Percentiles rank a stretch among this genome's conserved stretches.
phyloP scores from a whole-genome alignment of 73 alveolate species.

The Durusdinium trenchii region DNA sequence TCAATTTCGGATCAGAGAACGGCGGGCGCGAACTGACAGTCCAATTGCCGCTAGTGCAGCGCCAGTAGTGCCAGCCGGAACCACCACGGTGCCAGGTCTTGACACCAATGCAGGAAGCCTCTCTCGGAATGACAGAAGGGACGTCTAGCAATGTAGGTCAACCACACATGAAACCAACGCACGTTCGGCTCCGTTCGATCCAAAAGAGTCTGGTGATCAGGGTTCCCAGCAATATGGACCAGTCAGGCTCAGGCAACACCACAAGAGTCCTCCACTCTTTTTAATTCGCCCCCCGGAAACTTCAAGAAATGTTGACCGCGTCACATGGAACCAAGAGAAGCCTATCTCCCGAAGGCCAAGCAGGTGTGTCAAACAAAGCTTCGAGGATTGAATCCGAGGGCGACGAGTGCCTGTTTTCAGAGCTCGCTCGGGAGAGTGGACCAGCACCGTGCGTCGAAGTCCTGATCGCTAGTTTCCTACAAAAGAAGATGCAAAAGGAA shows the following conservation, averaged over 20 bases:
- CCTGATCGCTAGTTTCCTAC: not conserved
- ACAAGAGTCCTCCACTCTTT: not conserved
- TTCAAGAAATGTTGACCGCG: not conserved
- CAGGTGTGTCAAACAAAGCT: not conserved
- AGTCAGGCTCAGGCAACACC: not conserved
- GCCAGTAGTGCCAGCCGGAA: not conserved
- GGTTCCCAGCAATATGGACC: not conserved
- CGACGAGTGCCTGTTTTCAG: not conserved
- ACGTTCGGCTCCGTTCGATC: too few relatives aligned
- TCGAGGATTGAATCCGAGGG: not conserved
- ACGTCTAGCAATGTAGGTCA: not conserved
- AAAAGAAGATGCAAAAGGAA: constrained; percentile 4
- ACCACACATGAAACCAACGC: not conserved
- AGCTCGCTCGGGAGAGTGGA: too few relatives aligned
- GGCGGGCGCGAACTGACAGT: not conserved
- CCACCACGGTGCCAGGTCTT: not conserved
- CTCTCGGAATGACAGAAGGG: too few relatives aligned
- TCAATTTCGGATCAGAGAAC: not conserved
- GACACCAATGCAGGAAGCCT: too few relatives aligned
- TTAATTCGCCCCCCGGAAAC: not conserved
- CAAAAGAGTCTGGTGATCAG: not conserved
- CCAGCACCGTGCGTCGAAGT: not conserved
- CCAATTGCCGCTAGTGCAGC: not conserved
- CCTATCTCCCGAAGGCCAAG: not conserved
- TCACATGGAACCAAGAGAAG: not conserved